Evolutionary conservation across 768 basidiomycete genomes (phyloP).

Genomic region (Leccinum broughii): DNA sequence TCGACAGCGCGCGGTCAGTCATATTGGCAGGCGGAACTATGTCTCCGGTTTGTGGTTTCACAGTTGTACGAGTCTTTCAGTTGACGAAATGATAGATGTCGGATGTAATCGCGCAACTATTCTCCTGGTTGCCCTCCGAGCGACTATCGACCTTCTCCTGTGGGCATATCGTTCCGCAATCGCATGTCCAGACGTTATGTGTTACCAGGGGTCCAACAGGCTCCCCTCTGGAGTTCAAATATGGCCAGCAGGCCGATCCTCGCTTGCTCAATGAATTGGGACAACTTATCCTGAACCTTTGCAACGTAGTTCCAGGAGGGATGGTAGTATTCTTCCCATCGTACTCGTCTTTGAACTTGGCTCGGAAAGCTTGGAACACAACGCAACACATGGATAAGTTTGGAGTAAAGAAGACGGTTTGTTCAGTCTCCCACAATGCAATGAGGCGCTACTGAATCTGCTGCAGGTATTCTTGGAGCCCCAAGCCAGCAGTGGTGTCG

Average conservation of each 20-base stretch:
- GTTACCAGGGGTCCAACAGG: slow-evolving; percentile 76
- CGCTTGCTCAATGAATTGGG: slow-evolving; percentile 79
- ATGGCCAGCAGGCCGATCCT: slow-evolving; percentile 65
- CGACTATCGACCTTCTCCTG: slow-evolving; percentile 84
- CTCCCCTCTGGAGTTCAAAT: slow-evolving; percentile 77
- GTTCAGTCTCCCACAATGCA: slow-evolving; percentile 8
- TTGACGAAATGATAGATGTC: slow-evolving; percentile 57
- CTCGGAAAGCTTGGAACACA: slow-evolving; percentile 65
- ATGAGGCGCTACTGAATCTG: neutral
- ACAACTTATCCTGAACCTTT: slow-evolving; percentile 77
- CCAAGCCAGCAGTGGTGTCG: slow-evolving; percentile 67
- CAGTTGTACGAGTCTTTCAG: neutral
- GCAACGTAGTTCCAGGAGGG: slow-evolving; percentile 77
- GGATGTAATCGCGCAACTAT: slow-evolving; percentile 83
- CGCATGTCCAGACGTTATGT: slow-evolving; percentile 75
- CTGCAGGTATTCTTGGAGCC: slow-evolving; percentile 88
- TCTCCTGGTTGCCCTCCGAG: slow-evolving; percentile 59
- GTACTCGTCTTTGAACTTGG: slow-evolving; percentile 74
- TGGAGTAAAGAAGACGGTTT: slow-evolving; percentile 70
- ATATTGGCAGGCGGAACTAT: slow-evolving; percentile 96
- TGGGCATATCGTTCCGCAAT: slow-evolving; percentile 84
- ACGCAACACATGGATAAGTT: slow-evolving; percentile 65
- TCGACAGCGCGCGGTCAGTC: slow-evolving; percentile 79
- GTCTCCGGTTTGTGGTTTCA: slow-evolving; percentile 76
- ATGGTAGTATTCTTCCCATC: slow-evolving; percentile 95